These are phyloP conservation scores for Apiospora aurea DNA, from an alignment of 2,329 filamentous ascomycete species.

Conservation along the genomic window DNA sequence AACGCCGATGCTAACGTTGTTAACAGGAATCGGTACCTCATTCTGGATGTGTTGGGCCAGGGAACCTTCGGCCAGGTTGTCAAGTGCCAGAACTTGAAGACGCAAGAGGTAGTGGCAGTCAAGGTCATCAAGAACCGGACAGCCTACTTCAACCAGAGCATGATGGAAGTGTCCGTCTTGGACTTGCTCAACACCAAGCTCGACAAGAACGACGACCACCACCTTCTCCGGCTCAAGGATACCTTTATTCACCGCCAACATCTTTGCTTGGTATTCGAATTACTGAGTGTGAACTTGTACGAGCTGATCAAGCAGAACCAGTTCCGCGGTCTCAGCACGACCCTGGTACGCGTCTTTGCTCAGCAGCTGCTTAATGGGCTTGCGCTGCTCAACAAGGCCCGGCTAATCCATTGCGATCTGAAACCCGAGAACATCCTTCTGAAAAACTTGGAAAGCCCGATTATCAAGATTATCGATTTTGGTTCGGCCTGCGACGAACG, in stretches of 20 bases:
- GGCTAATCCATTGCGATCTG: conserved; percentile 95
- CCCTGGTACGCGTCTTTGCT: conserved; percentile 94
- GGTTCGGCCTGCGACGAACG: conserved; percentile 97
- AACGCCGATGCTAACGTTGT: not conserved
- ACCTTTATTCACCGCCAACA: conserved; percentile 98
- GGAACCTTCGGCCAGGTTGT: conserved; percentile 99
- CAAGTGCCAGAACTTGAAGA: conserved; percentile 98
- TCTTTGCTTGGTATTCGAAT: conserved; percentile 93
- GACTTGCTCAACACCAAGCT: conserved; percentile 97
- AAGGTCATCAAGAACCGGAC: conserved; percentile 99
- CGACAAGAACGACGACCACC: conserved; percentile 99
- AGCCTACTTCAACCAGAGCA: conserved; percentile 99
- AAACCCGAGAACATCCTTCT: conserved; percentile 98
- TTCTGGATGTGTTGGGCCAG: conserved; percentile 94
- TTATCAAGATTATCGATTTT: conserved; percentile 99
- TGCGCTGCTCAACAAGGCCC: conserved; percentile 91
- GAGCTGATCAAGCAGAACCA: conserved; percentile 99
- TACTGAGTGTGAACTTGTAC: conserved; percentile 96
- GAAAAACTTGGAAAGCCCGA: conserved; percentile 97
- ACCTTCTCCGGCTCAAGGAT: conserved; percentile 91
- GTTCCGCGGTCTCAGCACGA: conserved; percentile 96
- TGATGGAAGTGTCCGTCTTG: conserved; percentile 99
- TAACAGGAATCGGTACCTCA: conserved; percentile 87
- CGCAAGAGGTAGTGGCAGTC: conserved; percentile 96
- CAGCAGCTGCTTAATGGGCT: conserved; percentile 95